Evolutionary conservation across 352 stramenopile species (phyloP), one percentile per base, ranked within the genome.

Genomic region (Globisporangium middletonii): DNA sequence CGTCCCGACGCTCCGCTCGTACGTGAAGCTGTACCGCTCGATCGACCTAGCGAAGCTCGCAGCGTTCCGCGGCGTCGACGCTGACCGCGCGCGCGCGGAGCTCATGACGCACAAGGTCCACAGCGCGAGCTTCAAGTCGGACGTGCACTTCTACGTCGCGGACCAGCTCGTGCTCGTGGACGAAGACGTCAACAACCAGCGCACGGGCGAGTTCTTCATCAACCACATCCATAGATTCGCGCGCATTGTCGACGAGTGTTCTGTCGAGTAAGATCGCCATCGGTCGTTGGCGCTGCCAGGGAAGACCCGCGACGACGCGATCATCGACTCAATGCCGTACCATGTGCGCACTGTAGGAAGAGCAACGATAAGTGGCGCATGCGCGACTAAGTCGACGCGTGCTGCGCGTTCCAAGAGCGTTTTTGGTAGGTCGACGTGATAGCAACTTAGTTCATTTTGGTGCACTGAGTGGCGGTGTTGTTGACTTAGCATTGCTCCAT

Each of bases 21-120:
- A 97, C 79, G 83, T 99, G 65, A 98, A 97, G 65, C 76, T 99
- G 7, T 99, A 99, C 77, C 97, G 93, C 7, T 97, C 92, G 48
- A 97, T 99, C 68, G 80, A 86, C 43, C 69, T 98, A 38, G 83
- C 82, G 42, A 99, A 99, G 77, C 80, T 99, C 27, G 90, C 90
- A 19, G 74, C 77, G 43, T 98, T 98, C 77, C 83, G 83, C 37
- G 85, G 81, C 52, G 73, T 95, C 52, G 82, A 90, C 44, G 63
- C 80, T 1, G 83, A 90, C 60, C 63, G 71, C 13, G 77, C 84
- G 37, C 82, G 82, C 45, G 73, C 75, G 11, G 83, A 95, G 68
- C 69, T 92, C n/a, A 86, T 95, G 65, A 72, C 81, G 26, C 69
- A 90, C 58, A 93, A 95, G 70, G 69, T 87, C 45, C 72, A 90